Base-by-base conservation (phyloP, 495 filamentous ascomycete genomes). In the Achaetomiella virescens region DNA sequence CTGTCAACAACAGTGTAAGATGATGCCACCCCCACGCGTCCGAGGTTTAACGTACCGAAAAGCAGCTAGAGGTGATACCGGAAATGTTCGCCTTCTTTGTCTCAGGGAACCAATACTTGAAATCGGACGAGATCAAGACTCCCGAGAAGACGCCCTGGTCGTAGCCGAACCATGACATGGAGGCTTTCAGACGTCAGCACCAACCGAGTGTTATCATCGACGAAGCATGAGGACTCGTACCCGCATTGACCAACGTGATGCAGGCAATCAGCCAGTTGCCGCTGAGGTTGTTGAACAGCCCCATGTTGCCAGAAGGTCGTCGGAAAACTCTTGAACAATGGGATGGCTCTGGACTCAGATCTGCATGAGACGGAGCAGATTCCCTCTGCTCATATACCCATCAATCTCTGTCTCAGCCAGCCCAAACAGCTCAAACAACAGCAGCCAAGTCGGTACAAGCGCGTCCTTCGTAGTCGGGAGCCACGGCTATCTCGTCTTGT, bases 111-210 rank as follows among this genome's bases (percentile, higher is more conserved):
- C 22, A 49, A 12, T 37, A 31, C 31, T 49, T 49, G 31, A 49
- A 49, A 11, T 49, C 47, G 29, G 47, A 21, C 33, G 47, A 49
- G 47, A 49, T 49, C 31, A 49, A 17, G 8, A 49, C 47, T 12
- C 47, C 47, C 31, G 47, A 49, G 47, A 49, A 49, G 20, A 49
- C 47, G 12, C 47, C 47, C 20, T 49, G 47, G 47, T 49, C 47
- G 47, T 49, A 49, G 47, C 47, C 47, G 31, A 49, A 49, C 47
- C 47, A 49, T 22, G 47, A 49, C 47, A 49, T 49, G 31, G 47
- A 49, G 31, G 31, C 47, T 47, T 24, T 33, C 9, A 5, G 1
- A 10, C 3, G 43, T 45, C 24, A 45, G 43, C 24, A 12, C n/a
- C 27, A 31, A 4, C 27, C 4, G 4, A 31, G 14, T 24, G 3